Evolutionary conservation across 768 basidiomycete species (phyloP).

Genomic region (Mycena sanguinolenta): DNA sequence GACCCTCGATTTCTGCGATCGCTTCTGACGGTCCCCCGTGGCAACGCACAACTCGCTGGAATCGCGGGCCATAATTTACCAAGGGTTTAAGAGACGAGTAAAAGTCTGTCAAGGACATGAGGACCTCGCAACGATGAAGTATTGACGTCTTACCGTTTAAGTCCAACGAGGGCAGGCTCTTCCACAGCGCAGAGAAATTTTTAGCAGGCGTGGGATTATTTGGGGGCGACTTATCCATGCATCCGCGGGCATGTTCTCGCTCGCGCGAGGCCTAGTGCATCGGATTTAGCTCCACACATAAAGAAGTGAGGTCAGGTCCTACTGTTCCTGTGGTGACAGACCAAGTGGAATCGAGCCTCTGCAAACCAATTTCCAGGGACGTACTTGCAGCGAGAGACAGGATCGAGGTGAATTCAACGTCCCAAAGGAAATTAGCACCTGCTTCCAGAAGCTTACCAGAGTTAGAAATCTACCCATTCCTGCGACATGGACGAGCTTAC

Average conservation of each 20-base stretch:
- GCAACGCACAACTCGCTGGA: slow-evolving; percentile 21
- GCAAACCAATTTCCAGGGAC: slow-evolving; percentile 9
- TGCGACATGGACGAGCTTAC: slow-evolving; percentile 8
- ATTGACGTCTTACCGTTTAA: background rate
- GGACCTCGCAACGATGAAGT: background rate
- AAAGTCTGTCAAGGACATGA: slow-evolving; percentile 18
- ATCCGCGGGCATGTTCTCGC: slow-evolving; percentile 30
- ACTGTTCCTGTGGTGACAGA: slow-evolving; percentile 18
- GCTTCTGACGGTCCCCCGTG: slow-evolving; percentile 17
- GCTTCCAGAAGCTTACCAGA: slow-evolving; percentile 29
- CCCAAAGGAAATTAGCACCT: slow-evolving; percentile 19
- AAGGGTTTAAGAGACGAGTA: slow-evolving; percentile 19
- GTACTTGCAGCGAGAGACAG: slow-evolving; percentile 4
- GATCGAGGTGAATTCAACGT: slow-evolving; percentile 25
- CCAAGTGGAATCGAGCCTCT: slow-evolving; percentile 11
- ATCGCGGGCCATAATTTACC: slow-evolving; percentile 13
- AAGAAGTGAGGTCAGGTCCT: too few species aligned
- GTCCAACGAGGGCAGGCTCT: slow-evolving; percentile 16
- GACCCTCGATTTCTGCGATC: slow-evolving; percentile 26
- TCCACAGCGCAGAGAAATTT: background rate
- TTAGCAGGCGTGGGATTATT: background rate
- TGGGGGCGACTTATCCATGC: slow-evolving; percentile 13
- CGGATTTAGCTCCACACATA: slow-evolving; percentile 13
- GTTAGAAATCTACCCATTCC: background rate
- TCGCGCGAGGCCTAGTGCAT: background rate